Evolutionary conservation across 2,329 filamentous ascomycete genomes (phyloP).

Genomic region (Ophiocordyceps robertsii): DNA sequence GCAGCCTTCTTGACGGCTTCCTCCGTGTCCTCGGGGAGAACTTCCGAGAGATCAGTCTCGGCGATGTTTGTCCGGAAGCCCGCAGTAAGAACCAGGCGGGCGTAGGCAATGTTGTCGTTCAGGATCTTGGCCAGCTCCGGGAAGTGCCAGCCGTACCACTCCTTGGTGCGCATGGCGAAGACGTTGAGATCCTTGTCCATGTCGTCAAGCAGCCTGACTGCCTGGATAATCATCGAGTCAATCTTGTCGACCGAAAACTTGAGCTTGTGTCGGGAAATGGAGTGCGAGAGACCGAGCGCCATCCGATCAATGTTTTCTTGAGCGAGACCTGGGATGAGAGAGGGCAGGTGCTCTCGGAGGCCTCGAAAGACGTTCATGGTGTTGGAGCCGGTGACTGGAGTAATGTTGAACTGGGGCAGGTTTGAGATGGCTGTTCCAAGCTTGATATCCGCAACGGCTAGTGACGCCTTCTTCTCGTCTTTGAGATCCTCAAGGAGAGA

Average conservation of each 20-base stretch:
- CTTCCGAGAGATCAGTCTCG: slow-evolving; percentile 68
- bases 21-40: slow-evolving; percentile 93
- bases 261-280: slow-evolving; percentile 90
- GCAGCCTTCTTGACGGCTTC: slow-evolving; percentile 81
- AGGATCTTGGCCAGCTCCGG: slow-evolving; percentile 95
- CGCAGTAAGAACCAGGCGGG: slow-evolving; percentile 75
- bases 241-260: slow-evolving; percentile 99
- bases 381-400: slow-evolving; percentile 52
- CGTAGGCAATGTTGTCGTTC: slow-evolving; percentile 92
- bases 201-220: slow-evolving; percentile 85
- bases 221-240: slow-evolving; percentile 98
- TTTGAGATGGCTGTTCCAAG: slow-evolving; percentile 86
- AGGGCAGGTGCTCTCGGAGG: slow-evolving; percentile 80
- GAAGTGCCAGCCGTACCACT: slow-evolving; percentile 99
- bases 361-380: slow-evolving; percentile 79
- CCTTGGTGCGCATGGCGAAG: slow-evolving; percentile 98
- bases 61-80: slow-evolving; percentile 76
- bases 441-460: slow-evolving; percentile 89
- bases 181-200: slow-evolving; percentile 98
- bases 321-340: slow-evolving; percentile 77
- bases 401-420: slow-evolving; percentile 75
- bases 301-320: slow-evolving; percentile 85
- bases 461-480: slow-evolving; percentile 91
- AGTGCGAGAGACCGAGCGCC: slow-evolving; percentile 92
- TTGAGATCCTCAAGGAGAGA: slow-evolving; percentile 79